A percentile compares a stretch with the other conserved stretches of the same genome.
Evolutionary conservation across 225 moss, liverwort and hornwort genomes (phyloP).

Genomic region (Pseudoscleropodium purum): DNA sequence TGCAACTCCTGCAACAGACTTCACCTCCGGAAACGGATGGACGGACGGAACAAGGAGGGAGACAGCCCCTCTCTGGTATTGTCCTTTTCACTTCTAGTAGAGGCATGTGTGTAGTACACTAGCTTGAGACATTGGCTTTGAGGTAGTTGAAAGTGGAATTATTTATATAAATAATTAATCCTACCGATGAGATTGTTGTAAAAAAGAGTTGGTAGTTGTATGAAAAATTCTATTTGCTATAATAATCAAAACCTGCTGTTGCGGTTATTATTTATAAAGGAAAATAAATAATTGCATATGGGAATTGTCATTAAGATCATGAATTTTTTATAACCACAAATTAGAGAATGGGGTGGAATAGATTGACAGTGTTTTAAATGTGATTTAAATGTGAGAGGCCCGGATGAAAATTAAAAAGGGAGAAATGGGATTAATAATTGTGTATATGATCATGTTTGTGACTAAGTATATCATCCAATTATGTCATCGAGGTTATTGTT

Average conservation of each 20-base stretch:
- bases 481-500: too few relatives aligned
- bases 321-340: neutral
- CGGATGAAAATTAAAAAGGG: accelerated
- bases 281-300: neutral
- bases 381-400: neutral
- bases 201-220: neutral
- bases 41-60: neutral
- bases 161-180: neutral
- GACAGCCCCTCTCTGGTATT: neutral
- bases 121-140: neutral
- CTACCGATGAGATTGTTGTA: too few relatives aligned
- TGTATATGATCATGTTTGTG: too few relatives aligned
- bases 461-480: too few relatives aligned
- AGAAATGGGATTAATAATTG: too few relatives aligned
- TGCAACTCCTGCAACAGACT: neutral
- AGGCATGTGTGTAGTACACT: neutral
- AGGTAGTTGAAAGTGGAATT: neutral
- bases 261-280: neutral
- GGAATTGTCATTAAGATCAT: neutral
- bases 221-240: accelerated
- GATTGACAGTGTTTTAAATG: neutral
- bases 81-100: neutral
- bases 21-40: neutral
- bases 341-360: neutral
- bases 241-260: too few relatives aligned